phyloP scores from a whole-genome alignment of 148 eudicot genomes.

The Camellia japonica region DNA sequence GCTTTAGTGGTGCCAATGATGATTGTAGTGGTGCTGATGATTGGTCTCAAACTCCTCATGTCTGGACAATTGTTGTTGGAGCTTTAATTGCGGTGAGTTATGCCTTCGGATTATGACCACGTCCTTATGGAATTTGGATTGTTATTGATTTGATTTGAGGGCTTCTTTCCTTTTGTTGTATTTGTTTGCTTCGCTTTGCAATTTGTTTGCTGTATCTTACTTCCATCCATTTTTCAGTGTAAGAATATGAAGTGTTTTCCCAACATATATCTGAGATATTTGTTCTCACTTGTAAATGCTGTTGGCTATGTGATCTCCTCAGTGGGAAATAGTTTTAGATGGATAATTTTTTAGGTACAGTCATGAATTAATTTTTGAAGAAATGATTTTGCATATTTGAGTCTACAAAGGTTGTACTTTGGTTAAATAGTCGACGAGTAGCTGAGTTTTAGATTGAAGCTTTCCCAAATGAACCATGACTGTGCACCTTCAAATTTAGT shows the following conservation, averaged over 20 bases:
- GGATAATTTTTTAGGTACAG: too few species aligned
- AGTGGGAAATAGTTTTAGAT: background rate
- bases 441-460: too few species aligned
- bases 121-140: background rate
- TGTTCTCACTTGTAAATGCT: background rate
- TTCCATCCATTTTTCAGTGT: background rate
- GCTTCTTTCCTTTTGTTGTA: background rate
- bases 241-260: background rate
- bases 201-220: background rate
- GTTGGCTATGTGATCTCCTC: background rate
- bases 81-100: conserved; percentile 29
- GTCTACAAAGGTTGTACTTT: too few species aligned
- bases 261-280: background rate
- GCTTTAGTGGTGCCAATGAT: conserved; percentile 89
- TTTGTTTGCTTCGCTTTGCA: background rate
- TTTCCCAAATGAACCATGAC: too few species aligned
- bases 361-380: too few species aligned
- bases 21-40: conserved; percentile 49
- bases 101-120: conserved; percentile 33
- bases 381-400: too few species aligned
- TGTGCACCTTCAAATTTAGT: too few species aligned
- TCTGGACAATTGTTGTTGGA: conserved; percentile 36
- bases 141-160: background rate
- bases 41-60: conserved; percentile 18
- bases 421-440: too few species aligned